These are phyloP conservation scores for Fusarium mangiferae DNA, from an alignment of 2,329 filamentous ascomycete genomes.

Conservation along the genomic window DNA sequence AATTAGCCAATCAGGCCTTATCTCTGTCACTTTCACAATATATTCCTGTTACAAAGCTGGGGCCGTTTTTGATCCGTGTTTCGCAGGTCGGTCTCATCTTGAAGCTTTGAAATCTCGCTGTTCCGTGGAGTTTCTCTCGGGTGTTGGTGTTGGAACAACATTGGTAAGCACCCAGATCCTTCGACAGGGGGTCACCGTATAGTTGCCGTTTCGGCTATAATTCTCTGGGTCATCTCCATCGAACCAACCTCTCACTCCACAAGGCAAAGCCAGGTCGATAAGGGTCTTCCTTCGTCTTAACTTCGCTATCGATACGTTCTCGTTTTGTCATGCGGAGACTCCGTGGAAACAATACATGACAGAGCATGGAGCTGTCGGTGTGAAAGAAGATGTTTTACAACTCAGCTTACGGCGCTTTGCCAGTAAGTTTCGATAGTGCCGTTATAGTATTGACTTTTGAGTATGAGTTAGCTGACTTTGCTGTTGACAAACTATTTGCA, in stretches of 20 bases:
- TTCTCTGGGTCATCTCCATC: not conserved
- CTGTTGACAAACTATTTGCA: not conserved
- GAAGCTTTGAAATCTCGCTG: constrained; percentile 18
- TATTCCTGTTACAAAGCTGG: not conserved
- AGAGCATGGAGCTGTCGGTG: not conserved
- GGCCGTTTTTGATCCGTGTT: too few species aligned
- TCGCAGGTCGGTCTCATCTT: not conserved
- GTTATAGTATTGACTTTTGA: not conserved
- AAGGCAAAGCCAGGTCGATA: not conserved
- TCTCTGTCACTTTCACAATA: not conserved
- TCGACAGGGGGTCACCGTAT: not conserved
- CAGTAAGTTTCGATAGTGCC: not conserved
- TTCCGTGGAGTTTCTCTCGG: constrained; percentile 3
- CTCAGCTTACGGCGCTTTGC: not conserved
- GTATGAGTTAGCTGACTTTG: not conserved
- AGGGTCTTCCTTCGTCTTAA: not conserved
- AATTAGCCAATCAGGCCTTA: not conserved
- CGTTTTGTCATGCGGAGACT: constrained; percentile 10
- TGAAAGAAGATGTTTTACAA: not conserved
- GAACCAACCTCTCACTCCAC: not conserved
- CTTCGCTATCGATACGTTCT: not conserved
- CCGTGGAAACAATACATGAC: not conserved
- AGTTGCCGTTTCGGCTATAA: not conserved
- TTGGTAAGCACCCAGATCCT: not conserved
- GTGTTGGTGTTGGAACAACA: not conserved